phyloP scores from a whole-genome alignment of 202 grass and related monocot species.

The Setaria viridis region DNA sequence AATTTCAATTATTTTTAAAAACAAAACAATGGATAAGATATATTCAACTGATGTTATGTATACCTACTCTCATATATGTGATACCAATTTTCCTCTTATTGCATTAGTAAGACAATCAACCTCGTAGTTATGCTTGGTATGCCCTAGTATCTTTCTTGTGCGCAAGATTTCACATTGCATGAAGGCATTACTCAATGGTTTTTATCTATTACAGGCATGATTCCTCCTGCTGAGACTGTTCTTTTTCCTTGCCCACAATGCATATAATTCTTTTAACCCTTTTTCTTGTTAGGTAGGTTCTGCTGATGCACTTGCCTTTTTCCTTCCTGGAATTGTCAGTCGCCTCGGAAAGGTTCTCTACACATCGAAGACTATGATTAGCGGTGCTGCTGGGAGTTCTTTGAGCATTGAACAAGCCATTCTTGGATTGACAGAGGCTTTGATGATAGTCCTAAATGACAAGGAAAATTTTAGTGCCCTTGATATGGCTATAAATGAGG shows the following conservation, averaged over 20 bases:
- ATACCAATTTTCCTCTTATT: constrained; percentile 6
- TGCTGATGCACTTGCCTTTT: constrained; percentile 95
- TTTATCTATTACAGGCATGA: constrained; percentile 15
- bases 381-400: constrained; percentile 82
- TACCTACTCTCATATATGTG: constrained; percentile 24
- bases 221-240: constrained; percentile 25
- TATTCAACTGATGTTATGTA: constrained; percentile 16
- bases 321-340: constrained; percentile 91
- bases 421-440: constrained; percentile 84
- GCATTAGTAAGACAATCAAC: constrained; percentile 10
- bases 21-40: constrained; percentile 20
- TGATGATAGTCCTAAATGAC: constrained; percentile 87
- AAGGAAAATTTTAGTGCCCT: constrained; percentile 66
- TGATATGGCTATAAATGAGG: constrained; percentile 44
- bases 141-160: constrained; percentile 13
- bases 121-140: constrained; percentile 19
- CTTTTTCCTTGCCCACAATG: constrained; percentile 15
- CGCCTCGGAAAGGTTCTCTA: constrained; percentile 82
- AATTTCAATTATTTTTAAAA: constrained; percentile 9
- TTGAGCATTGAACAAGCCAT: constrained; percentile 74
- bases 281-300: constrained; percentile 79
- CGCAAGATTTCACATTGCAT: constrained; percentile 29
- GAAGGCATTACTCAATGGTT: constrained; percentile 23
- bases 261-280: constrained; percentile 39
- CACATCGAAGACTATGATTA: constrained; percentile 73